Evolutionary conservation across 1,284 basidiomycete species (phyloP), one percentile per base, ranked within the genome.

Genomic region (Pyrrhoderma lamaoense): DNA sequence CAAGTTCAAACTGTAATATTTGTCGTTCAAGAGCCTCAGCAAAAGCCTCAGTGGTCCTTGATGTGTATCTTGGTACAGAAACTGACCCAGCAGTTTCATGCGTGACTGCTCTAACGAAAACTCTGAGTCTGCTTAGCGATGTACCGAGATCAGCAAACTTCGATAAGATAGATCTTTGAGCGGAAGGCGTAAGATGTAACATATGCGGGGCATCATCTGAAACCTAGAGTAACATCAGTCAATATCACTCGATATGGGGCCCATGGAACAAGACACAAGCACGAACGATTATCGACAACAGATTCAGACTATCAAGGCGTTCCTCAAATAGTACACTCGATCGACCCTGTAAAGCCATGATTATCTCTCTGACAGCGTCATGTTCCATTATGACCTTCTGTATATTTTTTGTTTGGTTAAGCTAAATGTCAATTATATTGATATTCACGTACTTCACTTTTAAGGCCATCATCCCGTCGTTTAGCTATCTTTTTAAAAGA

Each of bases 21-120:
- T 85, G 75, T 7, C 64, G 56, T 44, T 82, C 79, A 42, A 90
- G 67, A 0, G 85, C 85, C 53, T 89, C 87, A 0, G 84, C 79
- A 61, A 91, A 91, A 0, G 91, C 90, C 61, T 92, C 86, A 11
- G 84, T 67, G 0, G 88, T 91, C 38, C 76, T 77, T 1, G 79
- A 80, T 9, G 50, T 61, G 38, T 57, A 55, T 40, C 42, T 59
- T 39, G 60, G 59, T 22, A 62, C 55, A 16, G 58, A 49, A 42
- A 55, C 58, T 18, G 60, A 53, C 35, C 60, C 56, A 16, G 56
- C 49, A 18, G 48, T 56, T 39, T 43, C 50, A 1, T 56, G 42
- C 47, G 60, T 47, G 36, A 55, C 57, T 2, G 55, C 51, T 18
- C 58, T 55, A 7, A 55, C 45, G 63, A 90, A 89, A 35, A 66